phyloP scores from a whole-genome alignment of 208 protist genomes.

The Herpetomonas tarakana region DNA sequence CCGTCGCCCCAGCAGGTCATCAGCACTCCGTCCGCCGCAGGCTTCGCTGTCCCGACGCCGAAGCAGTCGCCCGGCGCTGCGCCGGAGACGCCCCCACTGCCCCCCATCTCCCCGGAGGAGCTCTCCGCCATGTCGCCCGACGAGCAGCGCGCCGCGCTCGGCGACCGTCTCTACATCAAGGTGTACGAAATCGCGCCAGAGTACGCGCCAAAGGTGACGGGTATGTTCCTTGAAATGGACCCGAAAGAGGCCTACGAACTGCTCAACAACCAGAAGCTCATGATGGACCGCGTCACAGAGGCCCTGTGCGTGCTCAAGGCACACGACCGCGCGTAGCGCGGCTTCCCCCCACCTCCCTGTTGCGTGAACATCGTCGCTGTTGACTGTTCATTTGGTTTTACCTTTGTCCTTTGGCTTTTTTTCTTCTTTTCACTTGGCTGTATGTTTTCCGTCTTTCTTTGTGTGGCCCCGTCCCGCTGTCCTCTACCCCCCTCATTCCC shows the following conservation, averaged over 20 bases:
- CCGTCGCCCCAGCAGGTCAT: constrained; percentile 35
- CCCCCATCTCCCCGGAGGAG: constrained; percentile 78
- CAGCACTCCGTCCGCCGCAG: constrained; percentile 33
- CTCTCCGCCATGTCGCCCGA: constrained; percentile 82
- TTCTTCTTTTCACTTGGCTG: background rate
- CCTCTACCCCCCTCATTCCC: constrained; percentile 2
- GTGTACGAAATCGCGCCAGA: constrained; percentile 83
- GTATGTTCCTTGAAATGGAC: constrained; percentile 88
- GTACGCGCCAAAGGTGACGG: constrained; percentile 85
- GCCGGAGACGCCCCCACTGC: constrained; percentile 78
- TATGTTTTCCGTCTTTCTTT: constrained; percentile 8
- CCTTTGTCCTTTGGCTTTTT: background rate
- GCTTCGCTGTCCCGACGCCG: constrained; percentile 52
- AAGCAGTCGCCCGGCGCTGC: constrained; percentile 56
- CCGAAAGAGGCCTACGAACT: constrained; percentile 65
- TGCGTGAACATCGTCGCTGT: background rate
- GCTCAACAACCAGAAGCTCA: constrained; percentile 59
- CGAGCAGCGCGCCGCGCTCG: constrained; percentile 88
- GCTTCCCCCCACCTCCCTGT: background rate
- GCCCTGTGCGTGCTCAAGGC: constrained; percentile 74
- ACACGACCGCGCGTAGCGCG: constrained; percentile 31
- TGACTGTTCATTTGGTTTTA: background rate
- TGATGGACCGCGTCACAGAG: constrained; percentile 76
- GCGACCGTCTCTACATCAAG: constrained; percentile 87
- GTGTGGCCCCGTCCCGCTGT: background rate